These are phyloP conservation scores for Candida arabinofermentans DNA, from an alignment of 805 yeast genomes.

Conservation along the genomic window DNA sequence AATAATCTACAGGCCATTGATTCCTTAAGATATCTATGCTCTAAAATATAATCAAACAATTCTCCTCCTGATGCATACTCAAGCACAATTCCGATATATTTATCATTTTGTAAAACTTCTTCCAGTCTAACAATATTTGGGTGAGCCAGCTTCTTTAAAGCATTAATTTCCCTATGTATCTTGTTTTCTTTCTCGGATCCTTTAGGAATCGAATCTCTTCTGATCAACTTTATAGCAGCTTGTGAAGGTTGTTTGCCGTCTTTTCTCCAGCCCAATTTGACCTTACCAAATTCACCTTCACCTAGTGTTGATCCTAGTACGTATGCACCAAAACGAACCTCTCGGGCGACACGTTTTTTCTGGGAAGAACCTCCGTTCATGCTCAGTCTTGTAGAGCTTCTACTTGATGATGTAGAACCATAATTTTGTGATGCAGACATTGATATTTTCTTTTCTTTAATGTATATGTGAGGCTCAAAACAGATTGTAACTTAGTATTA, in stretches of 20 bases:
- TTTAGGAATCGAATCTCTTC: conserved; percentile 82
- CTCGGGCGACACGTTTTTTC: conserved; percentile 45
- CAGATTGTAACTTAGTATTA: too few relatives aligned
- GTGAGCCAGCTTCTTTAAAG: conserved; percentile 78
- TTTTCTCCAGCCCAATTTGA: conserved; percentile 92
- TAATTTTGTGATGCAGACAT: conserved; percentile 1
- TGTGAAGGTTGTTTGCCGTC: conserved; percentile 75
- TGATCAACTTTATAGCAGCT: conserved; percentile 90
- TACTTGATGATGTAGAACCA: conserved; percentile 10
- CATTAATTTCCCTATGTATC: conserved; percentile 90
- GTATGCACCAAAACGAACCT: conserved; percentile 85
- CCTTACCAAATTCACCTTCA: conserved; percentile 98
- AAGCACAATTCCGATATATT: conserved; percentile 91
- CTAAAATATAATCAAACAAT: conserved; percentile 85
- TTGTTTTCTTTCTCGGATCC: conserved; percentile 84
- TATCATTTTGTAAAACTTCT: conserved; percentile 90
- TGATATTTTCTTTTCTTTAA: background rate
- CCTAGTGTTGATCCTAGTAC: conserved; percentile 91
- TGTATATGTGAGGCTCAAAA: background rate
- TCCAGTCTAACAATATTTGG: conserved; percentile 91
- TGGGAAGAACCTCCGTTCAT: conserved; percentile 15
- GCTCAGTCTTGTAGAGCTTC: conserved; percentile 17
- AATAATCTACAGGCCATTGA: conserved; percentile 80
- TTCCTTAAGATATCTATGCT: conserved; percentile 83
- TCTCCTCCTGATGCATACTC: conserved; percentile 99